A percentile compares a stretch with the other conserved stretches of the same genome.
phyloP scores from a whole-genome alignment of 768 basidiomycete genomes.

The Trametes gibbosa region DNA sequence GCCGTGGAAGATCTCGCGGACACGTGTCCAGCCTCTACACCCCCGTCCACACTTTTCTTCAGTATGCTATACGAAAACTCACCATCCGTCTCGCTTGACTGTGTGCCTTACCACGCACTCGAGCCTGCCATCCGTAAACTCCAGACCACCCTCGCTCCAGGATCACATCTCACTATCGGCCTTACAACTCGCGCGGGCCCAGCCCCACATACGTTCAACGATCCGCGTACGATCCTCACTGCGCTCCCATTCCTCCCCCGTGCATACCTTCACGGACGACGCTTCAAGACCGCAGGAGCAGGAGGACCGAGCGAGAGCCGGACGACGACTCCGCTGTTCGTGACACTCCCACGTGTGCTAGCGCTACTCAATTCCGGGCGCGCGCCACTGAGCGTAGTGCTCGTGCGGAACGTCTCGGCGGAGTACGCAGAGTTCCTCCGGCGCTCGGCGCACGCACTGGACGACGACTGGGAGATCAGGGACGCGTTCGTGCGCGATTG shows the following conservation, averaged over 20 bases:
- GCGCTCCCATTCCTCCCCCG: conserved; percentile 25
- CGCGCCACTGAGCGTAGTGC: conserved; percentile 18
- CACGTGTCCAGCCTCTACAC: background rate
- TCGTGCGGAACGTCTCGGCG: conserved; percentile 25
- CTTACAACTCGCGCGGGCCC: conserved; percentile 20
- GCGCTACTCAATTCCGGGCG: conserved; percentile 22
- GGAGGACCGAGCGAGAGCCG: background rate
- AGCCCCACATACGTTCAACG: background rate
- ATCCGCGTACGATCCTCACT: conserved; percentile 14
- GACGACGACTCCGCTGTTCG: conserved; percentile 20
- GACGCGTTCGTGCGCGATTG: conserved; percentile 17
- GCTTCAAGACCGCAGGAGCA: background rate
- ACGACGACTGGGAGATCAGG: conserved; percentile 13
- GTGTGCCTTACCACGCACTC: conserved; percentile 12
- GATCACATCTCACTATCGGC: conserved; percentile 13
- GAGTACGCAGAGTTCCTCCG: conserved; percentile 20
- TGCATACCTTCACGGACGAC: background rate
- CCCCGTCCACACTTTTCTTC: conserved; percentile 11
- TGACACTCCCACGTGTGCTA: conserved; percentile 17
- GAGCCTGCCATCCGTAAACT: conserved; percentile 14
- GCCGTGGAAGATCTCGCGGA: background rate
- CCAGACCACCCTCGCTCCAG: conserved; percentile 14
- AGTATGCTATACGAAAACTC: conserved; percentile 7
- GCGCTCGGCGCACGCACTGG: conserved; percentile 18
- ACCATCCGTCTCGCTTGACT: conserved; percentile 17